phyloP scores from a whole-genome alignment of 129 eudicot genomes.

The Pulicaria dysenterica region DNA sequence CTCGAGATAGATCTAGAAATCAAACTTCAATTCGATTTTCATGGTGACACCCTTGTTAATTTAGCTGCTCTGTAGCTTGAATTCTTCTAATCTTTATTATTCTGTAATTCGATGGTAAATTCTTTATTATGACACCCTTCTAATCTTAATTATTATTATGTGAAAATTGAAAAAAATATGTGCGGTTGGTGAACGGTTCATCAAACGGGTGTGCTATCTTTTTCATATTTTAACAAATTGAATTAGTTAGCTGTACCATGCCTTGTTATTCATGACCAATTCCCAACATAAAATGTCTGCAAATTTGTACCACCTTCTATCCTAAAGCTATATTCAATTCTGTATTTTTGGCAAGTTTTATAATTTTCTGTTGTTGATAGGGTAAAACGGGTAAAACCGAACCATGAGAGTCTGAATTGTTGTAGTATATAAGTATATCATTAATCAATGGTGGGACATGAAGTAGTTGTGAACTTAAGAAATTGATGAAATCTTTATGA shows the following conservation, averaged over 20 bases:
- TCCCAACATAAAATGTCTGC: constrained; percentile 12
- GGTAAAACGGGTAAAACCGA: constrained; percentile 8
- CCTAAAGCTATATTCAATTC: background rate
- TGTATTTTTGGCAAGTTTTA: background rate
- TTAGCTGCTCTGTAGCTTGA: background rate
- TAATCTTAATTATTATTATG: no score
- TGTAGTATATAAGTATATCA: constrained; percentile 18
- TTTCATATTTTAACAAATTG: background rate
- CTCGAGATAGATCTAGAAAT: constrained; percentile 25
- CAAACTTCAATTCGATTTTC: background rate
- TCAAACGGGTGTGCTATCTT: constrained; percentile 8
- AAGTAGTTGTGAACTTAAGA: constrained; percentile 38
- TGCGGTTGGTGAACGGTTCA: constrained; percentile 22
- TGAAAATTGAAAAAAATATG: no score
- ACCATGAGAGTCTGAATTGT: background rate
- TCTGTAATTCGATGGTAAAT: background rate
- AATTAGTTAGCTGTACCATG: background rate
- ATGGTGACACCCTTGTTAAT: background rate
- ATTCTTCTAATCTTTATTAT: constrained; percentile 17
- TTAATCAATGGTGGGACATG: constrained; percentile 32
- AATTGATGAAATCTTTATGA: constrained; percentile 26
- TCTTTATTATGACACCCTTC: no score
- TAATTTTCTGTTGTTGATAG: background rate
- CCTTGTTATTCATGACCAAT: background rate
- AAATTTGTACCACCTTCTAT: constrained; percentile 5